Percentiles rank a stretch among this genome's conserved stretches.
Evolutionary conservation across 1,139 yeast species (phyloP).

Genomic region (Lodderomyces margitis): DNA sequence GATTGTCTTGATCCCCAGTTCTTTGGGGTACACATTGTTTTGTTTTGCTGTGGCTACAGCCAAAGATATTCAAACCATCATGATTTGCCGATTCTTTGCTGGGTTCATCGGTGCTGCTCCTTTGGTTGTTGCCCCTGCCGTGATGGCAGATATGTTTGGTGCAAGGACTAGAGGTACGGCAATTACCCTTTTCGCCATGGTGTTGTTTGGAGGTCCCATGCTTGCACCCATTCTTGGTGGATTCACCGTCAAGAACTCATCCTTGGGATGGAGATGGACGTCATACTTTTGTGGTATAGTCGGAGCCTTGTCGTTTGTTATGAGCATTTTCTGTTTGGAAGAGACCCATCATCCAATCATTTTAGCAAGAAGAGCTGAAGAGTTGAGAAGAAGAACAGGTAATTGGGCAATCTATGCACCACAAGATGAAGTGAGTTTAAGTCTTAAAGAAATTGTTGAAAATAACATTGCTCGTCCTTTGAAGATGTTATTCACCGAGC

Average conservation of each 20-base stretch:
- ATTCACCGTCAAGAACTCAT: conserved; percentile 30
- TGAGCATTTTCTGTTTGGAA: conserved; percentile 32
- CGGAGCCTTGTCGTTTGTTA: conserved; percentile 32
- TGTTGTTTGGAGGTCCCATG: conserved; percentile 48
- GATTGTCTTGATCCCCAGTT: conserved; percentile 26
- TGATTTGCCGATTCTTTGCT: conserved; percentile 42
- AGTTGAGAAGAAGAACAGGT: conserved; percentile 53
- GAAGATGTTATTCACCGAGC: conserved; percentile 66
- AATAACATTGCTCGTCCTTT: conserved; percentile 73
- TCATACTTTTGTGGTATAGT: conserved; percentile 53
- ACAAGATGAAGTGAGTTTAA: conserved; percentile 67
- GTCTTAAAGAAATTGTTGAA: conserved; percentile 62
- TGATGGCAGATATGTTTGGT: conserved; percentile 39
- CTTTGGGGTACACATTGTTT: conserved; percentile 33
- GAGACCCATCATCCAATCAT: conserved; percentile 55
- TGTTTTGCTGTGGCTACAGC: conserved; percentile 41
- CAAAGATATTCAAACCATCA: conserved; percentile 36
- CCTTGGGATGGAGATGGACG: conserved; percentile 60
- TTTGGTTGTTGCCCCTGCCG: conserved; percentile 45
- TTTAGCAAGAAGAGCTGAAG: conserved; percentile 59
- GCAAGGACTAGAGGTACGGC: conserved; percentile 37
- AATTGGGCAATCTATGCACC: conserved; percentile 86
- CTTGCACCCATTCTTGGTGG: conserved; percentile 43
- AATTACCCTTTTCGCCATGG: conserved; percentile 31
- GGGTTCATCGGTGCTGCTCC: conserved; percentile 45